phyloP scores from a whole-genome alignment of 1,284 basidiomycete genomes.

The Trichosporon coremiiforme region DNA sequence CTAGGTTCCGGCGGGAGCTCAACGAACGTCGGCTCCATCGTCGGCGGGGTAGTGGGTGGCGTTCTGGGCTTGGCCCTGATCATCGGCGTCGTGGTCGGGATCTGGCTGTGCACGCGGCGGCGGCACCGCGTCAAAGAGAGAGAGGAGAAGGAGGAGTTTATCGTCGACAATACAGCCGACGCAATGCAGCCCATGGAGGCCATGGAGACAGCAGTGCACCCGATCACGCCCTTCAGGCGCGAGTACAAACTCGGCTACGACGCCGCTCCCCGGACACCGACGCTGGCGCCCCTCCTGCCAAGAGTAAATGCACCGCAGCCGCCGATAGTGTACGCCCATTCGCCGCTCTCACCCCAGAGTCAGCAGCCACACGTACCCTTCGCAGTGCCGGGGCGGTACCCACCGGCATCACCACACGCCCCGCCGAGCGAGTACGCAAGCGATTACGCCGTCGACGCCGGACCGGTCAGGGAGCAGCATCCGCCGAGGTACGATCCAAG shows the following conservation, averaged over 20 bases:
- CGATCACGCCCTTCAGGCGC: neutral
- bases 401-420: too few relatives aligned
- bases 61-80: neutral
- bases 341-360: neutral
- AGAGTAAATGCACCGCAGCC: neutral
- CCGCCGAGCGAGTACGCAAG: too few relatives aligned
- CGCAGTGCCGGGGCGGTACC: too few relatives aligned
- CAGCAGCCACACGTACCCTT: too few relatives aligned
- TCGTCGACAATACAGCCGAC: neutral
- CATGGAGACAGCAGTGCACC: neutral
- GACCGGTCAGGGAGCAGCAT: neutral
- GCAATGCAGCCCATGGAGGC: neutral
- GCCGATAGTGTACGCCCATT: neutral
- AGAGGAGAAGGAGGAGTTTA: neutral
- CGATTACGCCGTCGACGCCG: neutral
- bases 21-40: neutral
- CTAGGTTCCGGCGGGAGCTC: neutral
- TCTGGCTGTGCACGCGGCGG: neutral
- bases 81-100: neutral
- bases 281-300: neutral
- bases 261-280: neutral
- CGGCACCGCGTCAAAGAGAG: neutral
- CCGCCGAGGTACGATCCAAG: slow-evolving; percentile 2
- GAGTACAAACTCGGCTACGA: neutral
- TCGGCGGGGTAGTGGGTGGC: neutral